Percentiles rank a stretch among this genome's conserved stretches.
phyloP scores from a whole-genome alignment of 257 asterid species.

The Misopates orontium region DNA sequence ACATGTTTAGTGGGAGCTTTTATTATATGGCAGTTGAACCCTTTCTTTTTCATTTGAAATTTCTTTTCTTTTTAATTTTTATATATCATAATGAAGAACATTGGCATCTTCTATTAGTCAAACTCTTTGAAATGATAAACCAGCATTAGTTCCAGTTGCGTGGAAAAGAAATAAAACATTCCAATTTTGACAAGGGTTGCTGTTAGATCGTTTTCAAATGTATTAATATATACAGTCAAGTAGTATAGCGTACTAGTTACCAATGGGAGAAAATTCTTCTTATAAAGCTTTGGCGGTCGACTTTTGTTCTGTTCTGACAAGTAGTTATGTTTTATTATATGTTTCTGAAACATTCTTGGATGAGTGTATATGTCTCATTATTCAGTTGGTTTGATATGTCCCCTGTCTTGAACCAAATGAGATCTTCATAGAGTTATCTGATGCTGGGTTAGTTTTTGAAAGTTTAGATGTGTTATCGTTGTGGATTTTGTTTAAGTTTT shows the following conservation, averaged over 20 bases:
- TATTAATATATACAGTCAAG: not conserved
- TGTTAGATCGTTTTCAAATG: conserved; percentile 8
- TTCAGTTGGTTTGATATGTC: conserved; percentile 16
- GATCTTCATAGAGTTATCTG: not conserved
- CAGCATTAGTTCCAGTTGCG: conserved; percentile 6
- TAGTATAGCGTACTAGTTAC: conserved; percentile 6
- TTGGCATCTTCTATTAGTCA: conserved; percentile 11
- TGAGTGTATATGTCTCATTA: conserved; percentile 15
- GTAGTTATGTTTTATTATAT: not conserved
- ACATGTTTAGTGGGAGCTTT: conserved; percentile 15
- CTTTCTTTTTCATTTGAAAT: conserved; percentile 7
- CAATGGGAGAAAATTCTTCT: not conserved
- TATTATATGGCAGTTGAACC: conserved; percentile 1
- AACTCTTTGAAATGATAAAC: conserved; percentile 19
- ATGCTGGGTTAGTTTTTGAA: conserved; percentile 1
- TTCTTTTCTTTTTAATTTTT: too few species aligned
- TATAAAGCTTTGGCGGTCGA: conserved; percentile 12
- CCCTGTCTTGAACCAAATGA: conserved; percentile 23
- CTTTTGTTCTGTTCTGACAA: not conserved
- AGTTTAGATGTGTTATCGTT: conserved; percentile 4
- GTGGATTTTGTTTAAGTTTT: conserved; percentile 2
- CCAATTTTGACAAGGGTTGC: not conserved
- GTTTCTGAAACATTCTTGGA: conserved; percentile 17
- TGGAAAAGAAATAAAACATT: conserved; percentile 10
- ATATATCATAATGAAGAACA: too few species aligned